Evolutionary conservation across 768 basidiomycete species (phyloP).

Genomic region (Boletus sensibilis): DNA sequence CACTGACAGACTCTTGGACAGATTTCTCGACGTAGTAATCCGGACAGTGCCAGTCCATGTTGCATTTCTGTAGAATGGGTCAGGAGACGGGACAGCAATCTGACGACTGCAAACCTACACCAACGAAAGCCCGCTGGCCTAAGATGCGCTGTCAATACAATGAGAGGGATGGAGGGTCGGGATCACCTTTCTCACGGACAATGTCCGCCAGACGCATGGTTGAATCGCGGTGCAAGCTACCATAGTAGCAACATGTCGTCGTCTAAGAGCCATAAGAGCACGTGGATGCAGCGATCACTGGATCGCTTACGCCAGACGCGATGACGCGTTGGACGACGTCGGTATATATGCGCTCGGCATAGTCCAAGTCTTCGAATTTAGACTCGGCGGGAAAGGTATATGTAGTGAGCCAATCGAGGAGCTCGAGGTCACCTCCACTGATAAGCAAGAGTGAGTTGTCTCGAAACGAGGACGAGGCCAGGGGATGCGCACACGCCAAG

Average conservation of each 20-base stretch:
- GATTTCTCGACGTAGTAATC: slow-evolving; percentile 69
- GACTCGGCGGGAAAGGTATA: slow-evolving; percentile 89
- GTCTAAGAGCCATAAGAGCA: slow-evolving; percentile 45
- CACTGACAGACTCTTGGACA: slow-evolving; percentile 52
- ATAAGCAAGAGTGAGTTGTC: slow-evolving; percentile 6
- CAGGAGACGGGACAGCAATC: neutral
- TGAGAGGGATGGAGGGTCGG: neutral
- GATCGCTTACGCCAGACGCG: slow-evolving; percentile 64
- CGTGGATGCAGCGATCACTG: neutral
- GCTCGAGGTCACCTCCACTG: slow-evolving; percentile 82
- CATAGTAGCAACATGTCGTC: slow-evolving; percentile 93
- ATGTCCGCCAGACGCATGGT: slow-evolving; percentile 82
- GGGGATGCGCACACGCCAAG: slow-evolving; percentile 33
- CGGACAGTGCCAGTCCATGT: slow-evolving; percentile 61
- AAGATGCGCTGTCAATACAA: slow-evolving; percentile 8
- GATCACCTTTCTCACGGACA: slow-evolving; percentile 56
- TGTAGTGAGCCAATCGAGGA: slow-evolving; percentile 83
- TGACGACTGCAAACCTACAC: slow-evolving; percentile 48
- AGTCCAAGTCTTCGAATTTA: slow-evolving; percentile 64
- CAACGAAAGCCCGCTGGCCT: slow-evolving; percentile 85
- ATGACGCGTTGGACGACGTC: slow-evolving; percentile 71
- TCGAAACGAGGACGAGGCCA: neutral
- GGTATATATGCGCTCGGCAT: slow-evolving; percentile 68
- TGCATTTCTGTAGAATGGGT: slow-evolving; percentile 32
- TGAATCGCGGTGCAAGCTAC: slow-evolving; percentile 73